Evolutionary conservation across 1,284 basidiomycete species (phyloP).

Genomic region (Rhizopogon hawkerae): DNA sequence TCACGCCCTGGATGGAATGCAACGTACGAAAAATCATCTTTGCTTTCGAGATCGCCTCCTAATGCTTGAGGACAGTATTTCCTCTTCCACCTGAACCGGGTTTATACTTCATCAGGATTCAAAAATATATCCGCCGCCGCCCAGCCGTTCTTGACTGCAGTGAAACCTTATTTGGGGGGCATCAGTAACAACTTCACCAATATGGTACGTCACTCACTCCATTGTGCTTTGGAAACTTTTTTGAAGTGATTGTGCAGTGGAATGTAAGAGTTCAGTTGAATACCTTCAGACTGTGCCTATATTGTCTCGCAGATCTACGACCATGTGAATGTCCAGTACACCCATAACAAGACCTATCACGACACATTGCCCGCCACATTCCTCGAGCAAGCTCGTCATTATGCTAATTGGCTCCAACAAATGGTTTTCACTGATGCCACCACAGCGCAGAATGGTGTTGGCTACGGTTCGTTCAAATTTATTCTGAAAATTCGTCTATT

Average conservation of each 20-base stretch:
- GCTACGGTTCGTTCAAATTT: constrained; percentile 27
- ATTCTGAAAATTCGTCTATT: neutral
- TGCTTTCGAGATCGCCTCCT: neutral
- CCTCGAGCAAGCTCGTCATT: constrained; percentile 26
- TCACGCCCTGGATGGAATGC: constrained; percentile 38
- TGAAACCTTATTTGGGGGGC: constrained; percentile 28
- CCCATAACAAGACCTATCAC: constrained; percentile 42
- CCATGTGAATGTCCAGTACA: constrained; percentile 39
- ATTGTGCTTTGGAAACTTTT: neutral
- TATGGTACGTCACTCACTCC: constrained; percentile 18
- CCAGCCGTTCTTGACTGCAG: constrained; percentile 27
- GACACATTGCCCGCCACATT: constrained; percentile 26
- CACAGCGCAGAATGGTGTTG: constrained; percentile 27
- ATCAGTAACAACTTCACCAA: constrained; percentile 30
- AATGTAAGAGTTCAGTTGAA: constrained; percentile 1
- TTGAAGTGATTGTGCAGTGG: neutral
- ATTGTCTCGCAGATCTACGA: constrained; percentile 33
- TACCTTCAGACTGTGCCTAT: neutral
- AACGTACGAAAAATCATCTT: constrained; percentile 13
- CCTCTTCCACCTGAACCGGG: constrained; percentile 11
- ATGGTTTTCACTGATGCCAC: constrained; percentile 31
- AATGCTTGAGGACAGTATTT: constrained; percentile 13
- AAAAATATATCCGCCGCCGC: constrained; percentile 22
- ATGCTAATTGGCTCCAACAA: constrained; percentile 39
- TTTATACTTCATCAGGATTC: constrained; percentile 21